Percentiles rank a stretch among this genome's conserved stretches.
phyloP scores from a whole-genome alignment of 768 basidiomycete species.

The Nidularia sp. region DNA sequence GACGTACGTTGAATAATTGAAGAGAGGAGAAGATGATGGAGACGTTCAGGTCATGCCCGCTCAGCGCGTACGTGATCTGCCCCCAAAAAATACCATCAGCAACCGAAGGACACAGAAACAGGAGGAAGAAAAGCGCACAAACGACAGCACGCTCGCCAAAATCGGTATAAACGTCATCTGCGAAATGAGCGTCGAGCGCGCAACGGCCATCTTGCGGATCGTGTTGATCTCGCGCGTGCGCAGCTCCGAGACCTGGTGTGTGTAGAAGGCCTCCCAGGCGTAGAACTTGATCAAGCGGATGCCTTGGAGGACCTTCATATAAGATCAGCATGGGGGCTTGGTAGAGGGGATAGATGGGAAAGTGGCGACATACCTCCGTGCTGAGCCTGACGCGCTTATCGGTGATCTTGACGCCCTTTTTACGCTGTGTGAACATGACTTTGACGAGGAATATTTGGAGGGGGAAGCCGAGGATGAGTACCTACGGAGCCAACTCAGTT shows the following conservation, averaged over 20 bases:
- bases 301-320: conserved; percentile 50
- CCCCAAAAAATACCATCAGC: not conserved
- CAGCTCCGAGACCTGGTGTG: conserved; percentile 32
- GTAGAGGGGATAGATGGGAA: not conserved
- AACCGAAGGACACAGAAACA: not conserved
- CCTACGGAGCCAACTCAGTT: conserved; percentile 15
- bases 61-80: conserved; percentile 61
- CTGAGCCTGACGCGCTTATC: conserved; percentile 63
- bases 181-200: conserved; percentile 7
- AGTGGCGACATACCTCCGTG: conserved; percentile 38
- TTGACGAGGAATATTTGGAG: conserved; percentile 49
- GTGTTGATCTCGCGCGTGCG: conserved; percentile 34
- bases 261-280: conserved; percentile 54
- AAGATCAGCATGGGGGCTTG: not conserved
- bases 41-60: conserved; percentile 48
- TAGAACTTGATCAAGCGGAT: conserved; percentile 65
- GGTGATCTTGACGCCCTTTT: conserved; percentile 58
- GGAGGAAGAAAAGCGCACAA: conserved; percentile 29
- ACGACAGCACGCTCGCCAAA: conserved; percentile 44
- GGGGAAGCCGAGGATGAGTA: conserved; percentile 56
- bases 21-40: conserved; percentile 54
- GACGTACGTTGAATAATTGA: conserved; percentile 53
- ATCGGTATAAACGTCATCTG: conserved; percentile 46
- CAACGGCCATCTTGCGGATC: conserved; percentile 31
- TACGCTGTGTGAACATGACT: conserved; percentile 48